Percentiles rank a stretch among this genome's conserved stretches.
Conservation (phyloP, 2,329 filamentous ascomycete species). For the Pyrenophora seminiperda region DNA sequence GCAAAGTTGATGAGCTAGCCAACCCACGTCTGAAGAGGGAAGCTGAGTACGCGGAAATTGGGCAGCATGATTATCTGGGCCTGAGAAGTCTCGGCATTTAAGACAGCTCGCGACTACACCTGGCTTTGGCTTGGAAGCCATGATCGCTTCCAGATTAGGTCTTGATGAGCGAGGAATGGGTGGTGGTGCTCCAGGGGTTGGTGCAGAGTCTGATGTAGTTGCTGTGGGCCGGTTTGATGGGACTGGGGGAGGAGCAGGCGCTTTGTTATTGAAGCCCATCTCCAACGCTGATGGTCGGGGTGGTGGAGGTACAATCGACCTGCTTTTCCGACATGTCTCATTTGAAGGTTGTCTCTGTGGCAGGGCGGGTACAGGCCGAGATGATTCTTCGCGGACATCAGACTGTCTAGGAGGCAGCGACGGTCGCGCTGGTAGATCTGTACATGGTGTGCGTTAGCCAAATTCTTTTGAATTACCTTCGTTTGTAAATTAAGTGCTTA, state of each 20-base stretch:
- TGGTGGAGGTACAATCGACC: constrained; percentile 38
- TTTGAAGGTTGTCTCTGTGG: constrained; percentile 20
- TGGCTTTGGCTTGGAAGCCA: constrained; percentile 51
- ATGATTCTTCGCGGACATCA: constrained; percentile 12
- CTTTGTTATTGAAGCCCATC: constrained; percentile 54
- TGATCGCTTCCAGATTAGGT: constrained; percentile 63
- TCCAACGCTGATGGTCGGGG: constrained; percentile 55
- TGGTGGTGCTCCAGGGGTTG: constrained; percentile 46
- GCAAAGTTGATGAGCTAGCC: constrained; percentile 79
- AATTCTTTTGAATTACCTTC: not conserved
- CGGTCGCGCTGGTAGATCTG: constrained; percentile 27
- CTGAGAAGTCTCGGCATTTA: constrained; percentile 85
- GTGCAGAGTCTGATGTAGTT: constrained; percentile 6
- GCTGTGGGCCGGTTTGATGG: constrained; percentile 31
- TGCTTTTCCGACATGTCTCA: constrained; percentile 16
- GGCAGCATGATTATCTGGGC: constrained; percentile 76
- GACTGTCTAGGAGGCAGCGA: constrained; percentile 29
- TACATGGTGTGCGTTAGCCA: not conserved
- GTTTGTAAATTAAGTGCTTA: constrained; percentile 10
- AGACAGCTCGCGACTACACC: constrained; percentile 62
- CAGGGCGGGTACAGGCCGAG: constrained; percentile 22
- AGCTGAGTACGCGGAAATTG: constrained; percentile 75
- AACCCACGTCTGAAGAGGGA: constrained; percentile 69
- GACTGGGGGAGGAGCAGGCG: constrained; percentile 40
- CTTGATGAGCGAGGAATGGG: constrained; percentile 61